Evolutionary conservation across 441 rosid species (phyloP), one percentile per base, ranked within the genome.

Genomic region (Adansonia gregorii): DNA sequence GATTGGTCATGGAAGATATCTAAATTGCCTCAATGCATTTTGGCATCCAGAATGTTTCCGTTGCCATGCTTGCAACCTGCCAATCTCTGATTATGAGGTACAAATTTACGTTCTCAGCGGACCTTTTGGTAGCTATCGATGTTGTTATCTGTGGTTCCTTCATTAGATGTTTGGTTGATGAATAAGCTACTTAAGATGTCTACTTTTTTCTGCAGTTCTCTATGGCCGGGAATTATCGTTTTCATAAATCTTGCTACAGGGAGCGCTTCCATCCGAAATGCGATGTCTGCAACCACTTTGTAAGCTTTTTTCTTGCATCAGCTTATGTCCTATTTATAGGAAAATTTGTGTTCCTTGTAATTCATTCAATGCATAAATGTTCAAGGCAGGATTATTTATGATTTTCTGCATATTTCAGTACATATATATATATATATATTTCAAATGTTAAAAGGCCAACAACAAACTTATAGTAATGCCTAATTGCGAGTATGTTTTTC

Each of bases 261-360:
- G 95, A 91, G 86, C 86, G 87, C 77, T 86, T 82, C 78, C 91
- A 88, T 86, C 95, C 95, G 10, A 91, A 91, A 86, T 91, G 95
- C 68, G 95, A 91, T 80, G 93, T 91, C 41, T 91, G 95, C 90
- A 84, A 78, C 78, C 85, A 78, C 76, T 91, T 91, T 81, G 95
- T 91, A 88, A 79, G 95, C 85, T 27, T 67, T 27, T 52, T 70
- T 60, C 51, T 43, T 12, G 22, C 48, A 11, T 60, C 9, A 59
- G 27, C 74, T 61, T 66, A 5, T 48, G 39, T 59, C 74, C 60
- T 76, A 19, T 67, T 74, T 54, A 72, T 74, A 51, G 2, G 51
- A 15, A 31, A 19, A 24, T 24, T 45, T 78, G 10, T 22, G 43
- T 22, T 45, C 8, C 35, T 56, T 11, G 20, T 49, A 64, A 24